Conservation (phyloP, 495 filamentous ascomycete genomes). For the Rusavskia elegans region DNA sequence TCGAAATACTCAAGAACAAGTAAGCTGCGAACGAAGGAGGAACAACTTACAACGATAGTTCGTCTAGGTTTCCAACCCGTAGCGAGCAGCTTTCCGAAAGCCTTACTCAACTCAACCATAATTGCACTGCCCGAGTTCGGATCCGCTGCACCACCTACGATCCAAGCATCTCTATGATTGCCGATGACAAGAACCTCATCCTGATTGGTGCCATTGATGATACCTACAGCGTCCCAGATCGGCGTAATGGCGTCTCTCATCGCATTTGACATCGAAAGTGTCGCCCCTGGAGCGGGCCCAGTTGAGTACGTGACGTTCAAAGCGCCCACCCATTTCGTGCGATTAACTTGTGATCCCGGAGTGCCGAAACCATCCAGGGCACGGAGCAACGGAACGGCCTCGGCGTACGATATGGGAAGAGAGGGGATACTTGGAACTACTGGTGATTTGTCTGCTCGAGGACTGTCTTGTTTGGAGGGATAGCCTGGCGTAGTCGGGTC, state of each 20-base stretch:
- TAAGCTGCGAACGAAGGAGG: neutral
- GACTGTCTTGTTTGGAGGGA: slow-evolving; percentile 77
- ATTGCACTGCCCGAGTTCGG: slow-evolving; percentile 86
- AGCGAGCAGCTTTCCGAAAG: slow-evolving; percentile 61
- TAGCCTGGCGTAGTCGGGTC: slow-evolving; percentile 86
- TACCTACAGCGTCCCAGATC: slow-evolving; percentile 87
- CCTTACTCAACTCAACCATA: slow-evolving; percentile 70
- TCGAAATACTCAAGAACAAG: neutral
- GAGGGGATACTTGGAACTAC: slow-evolving; percentile 78
- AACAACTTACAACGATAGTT: slow-evolving; percentile 36
- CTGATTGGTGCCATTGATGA: slow-evolving; percentile 74
- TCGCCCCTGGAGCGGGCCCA: neutral
- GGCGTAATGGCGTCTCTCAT: slow-evolving; percentile 54
- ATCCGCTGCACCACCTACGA: slow-evolving; percentile 71
- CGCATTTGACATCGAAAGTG: slow-evolving; percentile 75
- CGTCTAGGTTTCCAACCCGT: slow-evolving; percentile 79
- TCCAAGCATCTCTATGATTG: slow-evolving; percentile 92
- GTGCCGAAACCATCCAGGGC: slow-evolving; percentile 82
- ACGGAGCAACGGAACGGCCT: slow-evolving; percentile 71
- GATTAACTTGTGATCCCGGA: slow-evolving; percentile 61
- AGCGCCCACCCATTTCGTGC: slow-evolving; percentile 38
- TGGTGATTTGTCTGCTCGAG: slow-evolving; percentile 49
- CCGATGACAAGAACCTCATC: slow-evolving; percentile 86
- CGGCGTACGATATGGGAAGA: slow-evolving; percentile 75
- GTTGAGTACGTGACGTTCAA: slow-evolving; percentile 45